Conservation (phyloP, 495 filamentous ascomycete genomes). For the Endocarpon pusillum region DNA sequence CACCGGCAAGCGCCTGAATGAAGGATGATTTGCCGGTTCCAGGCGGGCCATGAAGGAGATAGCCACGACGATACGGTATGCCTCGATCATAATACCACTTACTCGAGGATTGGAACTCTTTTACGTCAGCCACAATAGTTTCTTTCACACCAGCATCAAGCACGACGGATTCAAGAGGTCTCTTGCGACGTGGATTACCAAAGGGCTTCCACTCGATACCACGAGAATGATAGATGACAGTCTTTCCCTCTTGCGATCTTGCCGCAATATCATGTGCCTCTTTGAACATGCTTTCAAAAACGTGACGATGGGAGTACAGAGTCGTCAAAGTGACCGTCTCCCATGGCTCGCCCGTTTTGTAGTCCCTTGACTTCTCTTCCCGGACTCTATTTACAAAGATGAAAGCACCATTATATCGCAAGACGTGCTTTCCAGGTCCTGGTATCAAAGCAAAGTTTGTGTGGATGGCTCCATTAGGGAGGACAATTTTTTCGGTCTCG, state of each 20-base stretch:
- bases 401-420: constrained; percentile 72
- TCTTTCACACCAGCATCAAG: constrained; percentile 76
- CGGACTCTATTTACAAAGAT: constrained; percentile 75
- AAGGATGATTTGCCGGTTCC: constrained; percentile 94
- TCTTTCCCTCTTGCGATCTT: constrained; percentile 77
- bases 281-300: constrained; percentile 71
- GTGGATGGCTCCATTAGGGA: constrained; percentile 45
- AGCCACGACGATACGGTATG: constrained; percentile 86
- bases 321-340: constrained; percentile 89
- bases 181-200: constrained; percentile 72
- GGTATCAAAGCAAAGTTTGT: constrained; percentile 81
- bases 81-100: constrained; percentile 90
- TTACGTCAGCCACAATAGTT: constrained; percentile 65
- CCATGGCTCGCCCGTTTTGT: constrained; percentile 72
- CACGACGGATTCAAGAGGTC: constrained; percentile 75
- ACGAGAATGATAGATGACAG: constrained; percentile 71
- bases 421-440: constrained; percentile 70
- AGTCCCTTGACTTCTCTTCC: constrained; percentile 49
- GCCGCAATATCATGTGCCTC: constrained; percentile 68
- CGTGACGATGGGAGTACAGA: constrained; percentile 66
- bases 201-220: constrained; percentile 72
- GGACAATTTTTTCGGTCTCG: constrained; percentile 42
- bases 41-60: constrained; percentile 84
- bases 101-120: constrained; percentile 60
- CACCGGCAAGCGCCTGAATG: constrained; percentile 83